Evolutionary conservation across 805 yeast genomes (phyloP).

Genomic region (Starmerella bombicola): DNA sequence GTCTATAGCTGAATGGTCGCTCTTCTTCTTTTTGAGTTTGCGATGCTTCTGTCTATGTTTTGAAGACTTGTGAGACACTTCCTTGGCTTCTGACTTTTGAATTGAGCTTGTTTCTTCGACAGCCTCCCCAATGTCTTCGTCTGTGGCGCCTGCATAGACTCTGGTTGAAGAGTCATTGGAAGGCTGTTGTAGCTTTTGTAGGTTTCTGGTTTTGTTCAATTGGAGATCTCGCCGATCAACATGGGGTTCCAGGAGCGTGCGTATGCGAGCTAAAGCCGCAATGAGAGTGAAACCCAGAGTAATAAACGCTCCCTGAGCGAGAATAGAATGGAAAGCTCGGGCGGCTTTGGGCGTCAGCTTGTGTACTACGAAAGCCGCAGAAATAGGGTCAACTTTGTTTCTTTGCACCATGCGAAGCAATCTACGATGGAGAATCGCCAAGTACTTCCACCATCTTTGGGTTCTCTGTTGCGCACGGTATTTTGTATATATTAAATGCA

Average conservation of each 20-base stretch:
- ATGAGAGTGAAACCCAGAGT: slow-evolving; percentile 58
- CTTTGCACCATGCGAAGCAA: slow-evolving; percentile 18
- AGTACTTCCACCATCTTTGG: slow-evolving; percentile 64
- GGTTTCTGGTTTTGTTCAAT: no score
- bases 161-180: no score
- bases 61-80: no score
- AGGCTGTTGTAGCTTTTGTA: no score
- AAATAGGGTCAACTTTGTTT: slow-evolving; percentile 4
- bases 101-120: neutral
- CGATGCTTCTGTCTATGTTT: slow-evolving; percentile 4
- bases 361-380: slow-evolving; percentile 27
- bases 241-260: slow-evolving; percentile 20
- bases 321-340: slow-evolving; percentile 50
- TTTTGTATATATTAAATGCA: slow-evolving; percentile 56
- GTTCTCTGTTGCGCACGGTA: slow-evolving; percentile 65
- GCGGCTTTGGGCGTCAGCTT: slow-evolving; percentile 39
- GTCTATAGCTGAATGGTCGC: slow-evolving; percentile 49
- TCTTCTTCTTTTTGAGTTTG: slow-evolving; percentile 36
- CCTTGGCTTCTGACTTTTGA: no score
- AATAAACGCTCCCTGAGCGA: slow-evolving; percentile 66
- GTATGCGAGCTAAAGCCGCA: slow-evolving; percentile 42
- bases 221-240: no score
- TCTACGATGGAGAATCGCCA: slow-evolving; percentile 50
- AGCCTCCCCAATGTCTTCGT: slow-evolving; percentile 7
- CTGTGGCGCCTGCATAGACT: no score